Percentiles rank a stretch among this genome's conserved stretches.
Conservation (phyloP, 2,329 filamentous ascomycete genomes). For the Curvularia hawaiiensis region DNA sequence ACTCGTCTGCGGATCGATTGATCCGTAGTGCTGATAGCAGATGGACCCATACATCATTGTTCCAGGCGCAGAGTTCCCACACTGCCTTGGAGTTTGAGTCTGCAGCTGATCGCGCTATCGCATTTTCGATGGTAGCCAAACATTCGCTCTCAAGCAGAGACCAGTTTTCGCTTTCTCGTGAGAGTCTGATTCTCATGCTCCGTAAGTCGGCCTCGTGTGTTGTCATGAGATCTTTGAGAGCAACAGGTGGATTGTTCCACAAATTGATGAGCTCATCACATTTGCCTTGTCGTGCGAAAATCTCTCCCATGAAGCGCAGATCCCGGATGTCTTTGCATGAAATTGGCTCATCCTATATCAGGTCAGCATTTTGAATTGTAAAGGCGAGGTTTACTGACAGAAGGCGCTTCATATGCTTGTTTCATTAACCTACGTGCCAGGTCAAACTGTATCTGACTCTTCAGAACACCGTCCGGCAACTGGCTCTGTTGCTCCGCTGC, state of each 20-base stretch:
- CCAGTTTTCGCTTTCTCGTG: slow-evolving; percentile 21
- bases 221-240: slow-evolving; percentile 24
- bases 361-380: slow-evolving; percentile 14
- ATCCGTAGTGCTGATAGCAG: slow-evolving; percentile 21
- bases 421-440: slow-evolving; percentile 34
- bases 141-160: slow-evolving; percentile 25
- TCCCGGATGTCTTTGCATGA: slow-evolving; percentile 39
- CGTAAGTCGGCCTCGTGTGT: slow-evolving; percentile 33
- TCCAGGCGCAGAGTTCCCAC: slow-evolving; percentile 24
- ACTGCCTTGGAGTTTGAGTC: slow-evolving; percentile 10
- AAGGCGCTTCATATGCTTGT: slow-evolving; percentile 34
- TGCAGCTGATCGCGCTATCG: slow-evolving; percentile 7
- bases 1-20: slow-evolving; percentile 18
- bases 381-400: slow-evolving; percentile 18
- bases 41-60: slow-evolving; percentile 27
- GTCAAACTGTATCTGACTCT: slow-evolving; percentile 25
- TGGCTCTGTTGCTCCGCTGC: slow-evolving; percentile 31
- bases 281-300: slow-evolving; percentile 34
- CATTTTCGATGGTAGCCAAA: slow-evolving; percentile 19
- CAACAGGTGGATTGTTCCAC: slow-evolving; percentile 27
- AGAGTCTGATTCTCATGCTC: slow-evolving; percentile 22
- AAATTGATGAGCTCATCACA: slow-evolving; percentile 32
- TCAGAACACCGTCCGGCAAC: slow-evolving; percentile 21
- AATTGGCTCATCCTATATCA: slow-evolving; percentile 30
- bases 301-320: slow-evolving; percentile 42